Conservation (phyloP, 176 grass and related monocot genomes). For the Cymbopogon citratus region DNA sequence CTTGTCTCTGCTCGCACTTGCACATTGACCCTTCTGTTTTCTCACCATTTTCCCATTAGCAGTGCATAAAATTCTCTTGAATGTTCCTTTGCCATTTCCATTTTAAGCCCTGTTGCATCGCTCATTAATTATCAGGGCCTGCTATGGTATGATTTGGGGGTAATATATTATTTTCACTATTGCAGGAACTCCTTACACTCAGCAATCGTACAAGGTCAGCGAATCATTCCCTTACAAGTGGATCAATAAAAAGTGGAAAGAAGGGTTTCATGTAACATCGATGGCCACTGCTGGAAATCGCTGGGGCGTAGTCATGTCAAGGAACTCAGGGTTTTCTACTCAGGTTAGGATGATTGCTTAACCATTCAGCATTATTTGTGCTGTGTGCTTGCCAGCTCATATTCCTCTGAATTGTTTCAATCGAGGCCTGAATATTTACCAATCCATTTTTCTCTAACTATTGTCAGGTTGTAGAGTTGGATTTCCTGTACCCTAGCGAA, state of each 20-base stretch:
- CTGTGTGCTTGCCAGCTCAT: not conserved
- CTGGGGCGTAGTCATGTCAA: slow-evolving; percentile 96
- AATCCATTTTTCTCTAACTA: not conserved
- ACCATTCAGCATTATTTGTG: not conserved
- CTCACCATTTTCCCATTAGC: not conserved
- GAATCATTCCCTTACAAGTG: slow-evolving; percentile 97
- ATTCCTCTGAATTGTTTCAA: slow-evolving; percentile 1
- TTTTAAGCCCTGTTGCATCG: not conserved
- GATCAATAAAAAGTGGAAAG: slow-evolving; percentile 99
- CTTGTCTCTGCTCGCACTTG: not conserved
- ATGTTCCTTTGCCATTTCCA: not conserved
- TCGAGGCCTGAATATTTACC: not conserved
- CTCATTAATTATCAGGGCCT: not conserved
- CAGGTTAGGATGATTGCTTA: slow-evolving; percentile 50
- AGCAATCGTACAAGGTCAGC: slow-evolving; percentile 96
- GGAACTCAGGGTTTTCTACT: slow-evolving; percentile 71
- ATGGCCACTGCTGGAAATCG: slow-evolving; percentile 88
- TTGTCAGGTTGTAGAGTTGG: slow-evolving; percentile 82
- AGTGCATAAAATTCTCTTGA: slow-evolving; percentile 18
- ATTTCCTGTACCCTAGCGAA: slow-evolving; percentile 96
- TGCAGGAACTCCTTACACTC: slow-evolving; percentile 76
- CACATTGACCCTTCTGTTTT: not conserved
- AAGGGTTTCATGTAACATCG: slow-evolving; percentile 96
- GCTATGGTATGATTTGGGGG: not conserved
- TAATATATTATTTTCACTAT: not conserved